Evolutionary conservation across 2,329 filamentous ascomycete species (phyloP).

Genomic region (Colletotrichum sidae): DNA sequence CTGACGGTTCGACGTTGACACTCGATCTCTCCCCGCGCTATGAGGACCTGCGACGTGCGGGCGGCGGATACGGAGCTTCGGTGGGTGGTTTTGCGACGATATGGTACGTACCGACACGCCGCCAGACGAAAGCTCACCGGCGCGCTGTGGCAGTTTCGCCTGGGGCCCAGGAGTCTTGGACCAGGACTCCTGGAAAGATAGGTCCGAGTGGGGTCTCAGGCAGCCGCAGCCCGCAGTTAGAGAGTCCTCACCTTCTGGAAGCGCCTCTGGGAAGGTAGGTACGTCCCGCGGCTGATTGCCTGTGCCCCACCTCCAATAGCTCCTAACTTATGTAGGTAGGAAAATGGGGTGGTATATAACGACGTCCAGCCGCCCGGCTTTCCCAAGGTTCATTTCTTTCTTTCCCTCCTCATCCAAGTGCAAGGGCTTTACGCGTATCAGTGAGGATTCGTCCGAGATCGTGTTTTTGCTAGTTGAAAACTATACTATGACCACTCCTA

Average conservation of each 20-base stretch:
- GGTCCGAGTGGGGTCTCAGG: too few species aligned
- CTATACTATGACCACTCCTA: conserved; percentile 82
- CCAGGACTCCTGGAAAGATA: too few species aligned
- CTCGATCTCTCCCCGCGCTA: conserved; percentile 16
- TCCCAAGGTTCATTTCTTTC: conserved; percentile 44
- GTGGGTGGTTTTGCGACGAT: conserved; percentile 1
- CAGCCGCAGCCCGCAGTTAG: too few species aligned
- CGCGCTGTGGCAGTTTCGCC: conserved; percentile 3
- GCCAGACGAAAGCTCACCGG: neutral
- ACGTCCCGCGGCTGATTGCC: conserved; percentile 23
- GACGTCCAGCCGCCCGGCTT: neutral
- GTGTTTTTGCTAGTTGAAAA: conserved; percentile 93
- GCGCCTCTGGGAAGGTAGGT: conserved; percentile 1
- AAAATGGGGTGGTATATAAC: conserved; percentile 31
- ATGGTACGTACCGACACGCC: conserved; percentile 24
- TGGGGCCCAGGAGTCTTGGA: neutral
- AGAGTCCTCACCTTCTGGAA: neutral
- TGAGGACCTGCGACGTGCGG: conserved; percentile 29
- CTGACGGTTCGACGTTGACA: neutral
- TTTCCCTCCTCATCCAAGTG: conserved; percentile 70
- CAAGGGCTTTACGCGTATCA: conserved; percentile 85
- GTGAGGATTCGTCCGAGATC: conserved; percentile 90
- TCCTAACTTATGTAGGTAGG: too few species aligned
- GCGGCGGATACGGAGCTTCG: conserved; percentile 32
- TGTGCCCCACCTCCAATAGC: conserved; percentile 3